These are phyloP conservation scores for Mycena pura DNA, from an alignment of 768 basidiomycete species.

Conservation along the genomic window DNA sequence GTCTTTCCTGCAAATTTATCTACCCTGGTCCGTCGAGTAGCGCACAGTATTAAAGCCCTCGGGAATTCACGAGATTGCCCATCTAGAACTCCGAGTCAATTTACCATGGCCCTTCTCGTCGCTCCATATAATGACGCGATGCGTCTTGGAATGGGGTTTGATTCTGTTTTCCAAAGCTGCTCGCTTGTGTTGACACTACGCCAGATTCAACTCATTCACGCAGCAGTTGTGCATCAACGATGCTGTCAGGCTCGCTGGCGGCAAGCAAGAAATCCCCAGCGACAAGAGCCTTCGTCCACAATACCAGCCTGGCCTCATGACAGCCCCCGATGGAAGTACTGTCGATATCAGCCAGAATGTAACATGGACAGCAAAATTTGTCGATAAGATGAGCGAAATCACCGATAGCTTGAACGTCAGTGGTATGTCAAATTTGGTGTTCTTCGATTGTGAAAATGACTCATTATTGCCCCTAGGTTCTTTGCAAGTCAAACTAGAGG, in stretches of 20 bases:
- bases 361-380: slow-evolving; percentile 8
- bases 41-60: background rate
- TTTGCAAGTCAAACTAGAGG: background rate
- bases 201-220: slow-evolving; percentile 14
- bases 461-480: background rate
- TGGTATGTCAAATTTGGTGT: background rate
- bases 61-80: background rate
- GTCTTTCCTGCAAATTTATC: too few species aligned
- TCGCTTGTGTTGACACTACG: background rate
- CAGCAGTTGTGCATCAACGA: slow-evolving; percentile 7
- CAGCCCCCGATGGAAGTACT: background rate
- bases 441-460: background rate
- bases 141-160: slow-evolving; percentile 13
- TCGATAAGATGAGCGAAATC: slow-evolving; percentile 4
- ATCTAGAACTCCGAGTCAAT: background rate
- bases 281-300: background rate
- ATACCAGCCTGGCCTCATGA: background rate
- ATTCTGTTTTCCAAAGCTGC: background rate
- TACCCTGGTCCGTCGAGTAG: background rate
- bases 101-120: slow-evolving; percentile 6
- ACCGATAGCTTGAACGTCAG: slow-evolving; percentile 1
- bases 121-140: slow-evolving; percentile 11
- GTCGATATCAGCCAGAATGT: slow-evolving; percentile 1
- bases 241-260: slow-evolving; percentile 1
- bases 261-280: background rate